Conservation (phyloP, 192 early-diverging fungal species). For the Backusella circina region DNA sequence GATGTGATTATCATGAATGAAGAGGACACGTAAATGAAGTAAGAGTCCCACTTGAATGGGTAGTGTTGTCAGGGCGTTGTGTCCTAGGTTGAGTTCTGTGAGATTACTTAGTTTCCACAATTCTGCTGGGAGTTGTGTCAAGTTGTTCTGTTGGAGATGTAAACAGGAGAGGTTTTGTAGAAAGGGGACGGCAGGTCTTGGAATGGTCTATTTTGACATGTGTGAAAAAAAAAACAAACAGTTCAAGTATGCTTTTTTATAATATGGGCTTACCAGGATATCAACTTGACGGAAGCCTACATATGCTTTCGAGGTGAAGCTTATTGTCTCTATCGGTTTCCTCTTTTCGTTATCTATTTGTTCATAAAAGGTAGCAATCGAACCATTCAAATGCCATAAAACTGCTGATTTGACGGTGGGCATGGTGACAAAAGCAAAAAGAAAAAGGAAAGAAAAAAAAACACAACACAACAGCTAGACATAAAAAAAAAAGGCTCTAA, state of each 20-base stretch:
- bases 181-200: constrained; percentile 30
- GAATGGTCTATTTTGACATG: constrained; percentile 22
- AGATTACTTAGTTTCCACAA: constrained; percentile 30
- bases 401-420: constrained; percentile 16
- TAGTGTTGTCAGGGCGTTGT: constrained; percentile 24
- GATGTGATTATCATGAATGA: constrained; percentile 33
- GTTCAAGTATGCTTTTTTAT: too few relatives aligned
- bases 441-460: background rate
- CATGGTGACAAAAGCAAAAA: background rate
- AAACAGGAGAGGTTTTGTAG: constrained; percentile 24
- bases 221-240: too few relatives aligned
- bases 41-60: constrained; percentile 28
- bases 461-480: too few relatives aligned
- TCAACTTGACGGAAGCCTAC: constrained; percentile 7
- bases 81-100: constrained; percentile 32
- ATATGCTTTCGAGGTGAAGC: constrained; percentile 14
- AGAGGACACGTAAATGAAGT: constrained; percentile 21
- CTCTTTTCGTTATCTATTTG: background rate
- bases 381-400: constrained; percentile 26
- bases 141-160: constrained; percentile 28
- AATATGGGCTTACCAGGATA: constrained; percentile 8
- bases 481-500: background rate
- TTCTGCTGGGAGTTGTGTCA: constrained; percentile 20
- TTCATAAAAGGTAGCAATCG: constrained; percentile 19
- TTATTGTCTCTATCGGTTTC: constrained; percentile 4